Base-by-base conservation (phyloP, 441 rosid species). In the Adansonia madagascariensis region DNA sequence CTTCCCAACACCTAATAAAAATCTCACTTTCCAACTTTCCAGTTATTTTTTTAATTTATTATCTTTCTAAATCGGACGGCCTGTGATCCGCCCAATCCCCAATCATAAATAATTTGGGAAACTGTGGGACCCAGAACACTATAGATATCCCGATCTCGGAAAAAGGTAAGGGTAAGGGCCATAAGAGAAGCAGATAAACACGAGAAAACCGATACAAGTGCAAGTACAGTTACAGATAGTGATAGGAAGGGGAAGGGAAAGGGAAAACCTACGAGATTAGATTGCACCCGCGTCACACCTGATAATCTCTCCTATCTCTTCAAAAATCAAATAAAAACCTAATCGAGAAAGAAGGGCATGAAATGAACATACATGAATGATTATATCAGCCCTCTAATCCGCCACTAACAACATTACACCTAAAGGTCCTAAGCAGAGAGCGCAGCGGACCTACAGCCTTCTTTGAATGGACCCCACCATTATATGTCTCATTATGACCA, bases 301-400 rank as follows among this genome's bases (percentile, higher is more conserved):
- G 75, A 82, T 78, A 41, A 76, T 35, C 24, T 27, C 81, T 35
- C 81, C 31, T 0, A 27, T 27, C 31, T 22, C 41, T 14, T 31
- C 78, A 39, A 0, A 61, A 52, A 11, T 12, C 62, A 11, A 47
- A 20, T 20, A 20, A 39, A 10, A 41, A 57, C 9, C 6, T 39
- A 39, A 39, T 39, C 43, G 43, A 39, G 6, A 39, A 39, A 39
- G 43, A 39, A 39, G 43, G 43, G 43, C 43, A 39, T 39, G 43
- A 39, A 39, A 39, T 39, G 43, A 39, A 39, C 4, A 4, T 39
- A 0, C 31, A 27, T 27, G 31, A 27, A 39, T 39, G 43, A 39
- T 39, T 39, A 39, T 39, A 4, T 0, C 43, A 39, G 4, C 43
- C 43, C 15, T n/a, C 6, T 47, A 44, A 14, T 47, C 52, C 52